These are phyloP conservation scores for Fraxinus greggii DNA, from an alignment of 305 asterid species.

Conservation along the genomic window DNA sequence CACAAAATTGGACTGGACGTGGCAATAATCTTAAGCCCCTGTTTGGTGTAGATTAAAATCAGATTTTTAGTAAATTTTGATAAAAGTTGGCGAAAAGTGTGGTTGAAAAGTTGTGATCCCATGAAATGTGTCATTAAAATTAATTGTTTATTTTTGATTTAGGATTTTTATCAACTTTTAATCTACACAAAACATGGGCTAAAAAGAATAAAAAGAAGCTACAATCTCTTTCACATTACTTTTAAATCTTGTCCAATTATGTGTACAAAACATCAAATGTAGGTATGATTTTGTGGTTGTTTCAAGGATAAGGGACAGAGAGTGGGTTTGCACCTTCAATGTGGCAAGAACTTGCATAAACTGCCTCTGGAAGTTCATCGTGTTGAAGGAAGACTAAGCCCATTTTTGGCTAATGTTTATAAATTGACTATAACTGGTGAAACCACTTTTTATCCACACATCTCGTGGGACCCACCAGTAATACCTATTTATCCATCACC, in stretches of 20 bases:
- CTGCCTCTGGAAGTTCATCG: neutral
- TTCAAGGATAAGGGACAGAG: neutral
- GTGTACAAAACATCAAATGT: neutral
- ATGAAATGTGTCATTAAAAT: neutral
- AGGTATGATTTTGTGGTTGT: neutral
- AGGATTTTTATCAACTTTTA: neutral
- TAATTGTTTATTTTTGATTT: neutral
- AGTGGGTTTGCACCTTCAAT: neutral
- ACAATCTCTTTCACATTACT: neutral
- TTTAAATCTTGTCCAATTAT: neutral
- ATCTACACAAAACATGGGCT: neutral
- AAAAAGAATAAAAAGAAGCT: neutral
- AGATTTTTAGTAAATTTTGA: no score
- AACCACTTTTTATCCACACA: neutral
- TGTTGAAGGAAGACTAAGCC: neutral
- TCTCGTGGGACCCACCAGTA: neutral
- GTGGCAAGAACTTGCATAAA: neutral
- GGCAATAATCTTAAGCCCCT: neutral
- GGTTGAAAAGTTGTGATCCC: neutral
- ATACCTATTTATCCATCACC: no score
- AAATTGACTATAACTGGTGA: neutral
- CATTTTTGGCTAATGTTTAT: neutral
- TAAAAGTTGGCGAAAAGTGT: neutral
- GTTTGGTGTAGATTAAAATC: neutral
- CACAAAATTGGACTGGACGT: neutral